Evolutionary conservation across 352 stramenopile species (phyloP), one percentile per base, ranked within the genome.

Genomic region (Pythium chondricola): DNA sequence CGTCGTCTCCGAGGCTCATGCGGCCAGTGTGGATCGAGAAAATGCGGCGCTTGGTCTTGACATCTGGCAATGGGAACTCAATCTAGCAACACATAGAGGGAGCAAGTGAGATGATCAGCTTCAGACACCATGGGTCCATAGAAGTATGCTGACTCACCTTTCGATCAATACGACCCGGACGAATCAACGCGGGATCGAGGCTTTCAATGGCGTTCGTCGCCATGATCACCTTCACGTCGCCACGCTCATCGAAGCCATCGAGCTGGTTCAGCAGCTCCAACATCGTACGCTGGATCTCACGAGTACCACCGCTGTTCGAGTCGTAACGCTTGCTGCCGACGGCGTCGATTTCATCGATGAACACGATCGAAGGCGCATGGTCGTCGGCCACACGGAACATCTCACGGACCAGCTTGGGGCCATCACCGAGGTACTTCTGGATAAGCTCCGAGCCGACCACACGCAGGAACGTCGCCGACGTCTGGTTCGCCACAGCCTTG

Each of bases 201-300:
- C 82, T 97, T 58, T 99, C 97, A 58, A 99, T 99, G 47, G 96
- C 92, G 71, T 99, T 99, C 5, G 97, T 99, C 7, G 97, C 97
- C 97, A 99, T 99, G 67, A 99, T 99, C 38, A 99, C 86, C 85
- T 99, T 99, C 45, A 99, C 96, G 61, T 99, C 97, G 10, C 95
- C 95, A 32, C 96, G 84, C 69, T 99, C 97, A 65, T 99, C 97
- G 56, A 99, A 99, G 36, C 97, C 97, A 70, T 99, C 97, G 36
- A 99, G 82, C 74, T 99, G 97, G 73, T 99, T 99, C 9, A 99
- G 73, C 26, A 99, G 80, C 73, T 99, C 97, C 41, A 99, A 83
- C 97, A 99, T 99, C 33, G 97, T 99, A 65, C 97, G 95, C 80
- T 99, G 97, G 62, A 99, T 99, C 75, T 99, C 97, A 49, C 94